Evolutionary conservation across 257 asterid species (phyloP).

Genomic region (Nemophila menziesii): DNA sequence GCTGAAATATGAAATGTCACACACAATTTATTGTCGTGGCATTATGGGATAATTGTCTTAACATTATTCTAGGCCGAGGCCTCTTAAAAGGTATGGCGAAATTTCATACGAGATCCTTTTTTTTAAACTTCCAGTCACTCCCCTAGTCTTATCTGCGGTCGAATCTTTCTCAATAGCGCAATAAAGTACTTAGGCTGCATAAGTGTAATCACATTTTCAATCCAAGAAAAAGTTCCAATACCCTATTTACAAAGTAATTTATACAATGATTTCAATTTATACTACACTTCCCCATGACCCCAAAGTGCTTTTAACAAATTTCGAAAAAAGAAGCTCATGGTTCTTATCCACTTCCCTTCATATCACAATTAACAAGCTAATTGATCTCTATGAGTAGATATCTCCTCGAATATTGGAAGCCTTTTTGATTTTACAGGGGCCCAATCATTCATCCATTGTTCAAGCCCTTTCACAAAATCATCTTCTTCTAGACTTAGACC

Average conservation of each 20-base stretch:
- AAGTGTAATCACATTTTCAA: too few species aligned
- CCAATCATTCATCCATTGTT: conserved; percentile 42
- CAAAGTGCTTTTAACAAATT: neutral
- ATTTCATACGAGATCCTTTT: too few species aligned
- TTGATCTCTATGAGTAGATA: conserved; percentile 64
- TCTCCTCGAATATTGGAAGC: conserved; percentile 77
- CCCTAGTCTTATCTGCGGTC: too few species aligned
- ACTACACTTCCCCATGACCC: neutral
- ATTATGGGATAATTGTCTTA: too few species aligned
- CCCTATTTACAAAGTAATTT: neutral
- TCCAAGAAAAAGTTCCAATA: neutral
- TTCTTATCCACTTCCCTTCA: neutral
- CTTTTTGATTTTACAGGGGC: conserved; percentile 58
- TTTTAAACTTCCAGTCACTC: too few species aligned
- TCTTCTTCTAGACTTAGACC: conserved; percentile 40
- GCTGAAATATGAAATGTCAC: too few species aligned
- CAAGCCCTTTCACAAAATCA: conserved; percentile 44
- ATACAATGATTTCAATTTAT: neutral
- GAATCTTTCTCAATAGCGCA: too few species aligned
- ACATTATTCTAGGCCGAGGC: too few species aligned
- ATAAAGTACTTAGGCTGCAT: too few species aligned
- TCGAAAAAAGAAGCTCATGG: too few species aligned
- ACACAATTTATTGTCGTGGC: too few species aligned
- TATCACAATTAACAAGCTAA: conserved; percentile 53
- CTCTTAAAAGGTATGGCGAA: too few species aligned